phyloP scores from a whole-genome alignment of 495 filamentous ascomycete genomes.

The Glonium stellatum region DNA sequence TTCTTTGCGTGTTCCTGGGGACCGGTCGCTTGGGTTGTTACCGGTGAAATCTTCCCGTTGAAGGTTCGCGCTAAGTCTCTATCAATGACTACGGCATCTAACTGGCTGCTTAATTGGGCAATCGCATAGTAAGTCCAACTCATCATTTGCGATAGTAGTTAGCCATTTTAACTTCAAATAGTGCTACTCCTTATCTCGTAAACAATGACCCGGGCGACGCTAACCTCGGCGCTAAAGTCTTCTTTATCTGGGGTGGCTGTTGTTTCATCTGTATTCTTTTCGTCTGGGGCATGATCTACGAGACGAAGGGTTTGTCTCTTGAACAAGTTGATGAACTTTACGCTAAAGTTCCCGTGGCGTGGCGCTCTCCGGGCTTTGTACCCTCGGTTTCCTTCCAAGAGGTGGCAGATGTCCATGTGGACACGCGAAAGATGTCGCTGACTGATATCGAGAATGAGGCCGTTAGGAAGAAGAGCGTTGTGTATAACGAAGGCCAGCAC shows the following conservation, averaged over 20 bases:
- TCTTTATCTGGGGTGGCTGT: conserved; percentile 38
- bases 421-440: conserved; percentile 20
- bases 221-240: conserved; percentile 36
- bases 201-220: conserved; percentile 34
- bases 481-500: conserved; percentile 10
- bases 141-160: not conserved
- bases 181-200: conserved; percentile 37
- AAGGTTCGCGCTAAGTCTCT: conserved; percentile 38
- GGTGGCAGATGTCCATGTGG: conserved; percentile 22
- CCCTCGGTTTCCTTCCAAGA: conserved; percentile 36
- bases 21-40: conserved; percentile 44
- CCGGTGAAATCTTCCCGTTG: conserved; percentile 38
- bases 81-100: conserved; percentile 36
- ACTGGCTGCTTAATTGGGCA: conserved; percentile 40
- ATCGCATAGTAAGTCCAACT: conserved; percentile 32
- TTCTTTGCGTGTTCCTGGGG: conserved; percentile 78
- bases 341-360: conserved; percentile 29
- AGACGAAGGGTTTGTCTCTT: conserved; percentile 36
- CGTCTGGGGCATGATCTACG: conserved; percentile 37
- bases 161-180: not conserved
- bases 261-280: conserved; percentile 36
- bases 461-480: conserved; percentile 21
- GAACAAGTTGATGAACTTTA: conserved; percentile 40
- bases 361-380: conserved; percentile 28
- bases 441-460: conserved; percentile 17